Evolutionary conservation across 768 basidiomycete genomes (phyloP), one percentile per base, ranked within the genome.

Genomic region (Mycena sanguinolenta): DNA sequence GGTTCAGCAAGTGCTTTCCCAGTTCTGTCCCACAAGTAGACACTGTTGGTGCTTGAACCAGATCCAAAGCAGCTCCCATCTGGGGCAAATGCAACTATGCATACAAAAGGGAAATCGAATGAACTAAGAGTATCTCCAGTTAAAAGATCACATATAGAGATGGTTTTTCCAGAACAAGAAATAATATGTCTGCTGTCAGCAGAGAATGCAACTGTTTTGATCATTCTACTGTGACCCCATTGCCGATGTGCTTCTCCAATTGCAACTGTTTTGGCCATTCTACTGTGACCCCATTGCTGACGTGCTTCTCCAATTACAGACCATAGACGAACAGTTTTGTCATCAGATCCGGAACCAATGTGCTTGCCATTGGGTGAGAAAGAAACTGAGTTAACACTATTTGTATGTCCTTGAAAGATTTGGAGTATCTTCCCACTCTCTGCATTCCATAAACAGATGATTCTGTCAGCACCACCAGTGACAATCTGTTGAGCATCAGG

Each of bases 251-350:
- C n/a, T n/a, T n/a, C n/a, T n/a, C n/a, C n/a, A n/a, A n/a, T n/a
- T 28, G 27, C 27, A 14, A 60, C 42, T 36, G 58, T 42, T 7
- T 46, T 49, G 23, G 44, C 25, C 27, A 27, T 12, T 10, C 23
- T 32, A 44, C 23, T 44, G 39, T 44, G 23, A 30, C 25, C 39
- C n/a, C 23, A 23, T 28, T 52, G 50, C 14, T 9, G n/a, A n/a
- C n/a, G n/a, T n/a, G n/a, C 30, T 36, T 30, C 30, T 6, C 58
- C 38, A 38, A 44, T 30, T 36, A 19, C 12, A 25, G 32, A 30
- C 60, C 60, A 62, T n/a, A 62, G n/a, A 14, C 60, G 46, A 13
- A 62, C 30, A n/a, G 46, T 62, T n/a, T 25, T 28, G n/a, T 62
- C 46, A 12, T 32, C 30, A n/a, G 60, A 62, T 34, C 60, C 60